Conservation (phyloP, 2,329 filamentous ascomycete species). For the Epicoccum nigrum region DNA sequence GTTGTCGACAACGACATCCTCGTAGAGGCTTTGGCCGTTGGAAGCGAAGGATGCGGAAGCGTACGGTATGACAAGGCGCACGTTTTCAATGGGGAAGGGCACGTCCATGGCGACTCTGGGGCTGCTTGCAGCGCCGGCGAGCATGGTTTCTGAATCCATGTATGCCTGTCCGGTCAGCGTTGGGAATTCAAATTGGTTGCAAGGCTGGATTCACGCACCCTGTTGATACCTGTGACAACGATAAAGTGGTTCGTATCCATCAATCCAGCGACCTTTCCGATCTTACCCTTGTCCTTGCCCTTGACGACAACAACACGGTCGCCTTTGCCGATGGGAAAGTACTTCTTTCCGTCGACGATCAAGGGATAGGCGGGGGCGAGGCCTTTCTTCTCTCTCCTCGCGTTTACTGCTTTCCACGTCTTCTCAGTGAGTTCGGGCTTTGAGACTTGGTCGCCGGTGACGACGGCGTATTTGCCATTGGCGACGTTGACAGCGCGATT, state of each 20-base stretch:
- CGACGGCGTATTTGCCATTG: conserved; percentile 65
- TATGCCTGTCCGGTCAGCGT: conserved; percentile 45
- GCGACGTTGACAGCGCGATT: conserved; percentile 70
- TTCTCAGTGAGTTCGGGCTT: conserved; percentile 49
- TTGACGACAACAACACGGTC: conserved; percentile 84
- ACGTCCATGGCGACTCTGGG: conserved; percentile 57
- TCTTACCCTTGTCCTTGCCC: conserved; percentile 81
- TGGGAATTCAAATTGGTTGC: background rate
- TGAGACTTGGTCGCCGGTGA: conserved; percentile 44
- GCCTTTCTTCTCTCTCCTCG: conserved; percentile 27
- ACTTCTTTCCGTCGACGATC: conserved; percentile 38
- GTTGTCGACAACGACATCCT: conserved; percentile 58
- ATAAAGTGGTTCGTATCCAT: conserved; percentile 44
- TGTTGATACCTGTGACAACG: conserved; percentile 50
- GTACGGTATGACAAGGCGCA: conserved; percentile 79
- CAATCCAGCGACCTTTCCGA: conserved; percentile 72
- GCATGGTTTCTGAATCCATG: conserved; percentile 49
- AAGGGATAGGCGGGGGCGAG: conserved; percentile 33
- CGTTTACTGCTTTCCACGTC: conserved; percentile 34
- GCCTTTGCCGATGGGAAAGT: conserved; percentile 54
- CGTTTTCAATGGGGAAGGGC: conserved; percentile 69
- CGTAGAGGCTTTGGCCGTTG: conserved; percentile 61
- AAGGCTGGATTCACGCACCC: conserved; percentile 31
- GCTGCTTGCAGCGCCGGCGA: conserved; percentile 37
- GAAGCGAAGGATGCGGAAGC: conserved; percentile 61